Conservation (phyloP, 2,329 filamentous ascomycete genomes). For the Rhinocladiella mackenziei region DNA sequence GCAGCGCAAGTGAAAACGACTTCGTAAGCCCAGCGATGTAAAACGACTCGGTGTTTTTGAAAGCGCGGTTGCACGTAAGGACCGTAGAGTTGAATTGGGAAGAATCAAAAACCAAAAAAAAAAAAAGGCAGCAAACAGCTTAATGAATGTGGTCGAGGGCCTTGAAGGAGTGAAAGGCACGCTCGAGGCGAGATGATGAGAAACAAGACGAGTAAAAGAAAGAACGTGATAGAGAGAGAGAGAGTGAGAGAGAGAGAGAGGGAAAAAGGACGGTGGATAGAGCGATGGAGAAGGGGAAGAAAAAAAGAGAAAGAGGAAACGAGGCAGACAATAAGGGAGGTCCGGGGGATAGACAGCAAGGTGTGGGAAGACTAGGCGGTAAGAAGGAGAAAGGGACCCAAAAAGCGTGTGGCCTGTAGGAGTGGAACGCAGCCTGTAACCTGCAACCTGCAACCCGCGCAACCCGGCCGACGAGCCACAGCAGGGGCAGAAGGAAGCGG, state of each 20-base stretch:
- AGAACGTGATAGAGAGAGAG: constrained; percentile 32
- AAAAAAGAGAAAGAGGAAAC: constrained; percentile 31
- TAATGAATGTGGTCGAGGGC: constrained; percentile 42
- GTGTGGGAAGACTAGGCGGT: no score
- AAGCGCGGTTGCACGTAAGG: constrained; percentile 18
- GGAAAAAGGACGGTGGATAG: constrained; percentile 30
- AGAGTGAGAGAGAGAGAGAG: constrained; percentile 22
- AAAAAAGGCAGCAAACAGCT: no score
- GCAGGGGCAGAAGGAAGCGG: no score
- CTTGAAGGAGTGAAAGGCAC: constrained; percentile 53
- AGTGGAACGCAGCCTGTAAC: no score
- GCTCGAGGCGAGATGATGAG: constrained; percentile 33
- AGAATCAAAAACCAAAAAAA: no score
- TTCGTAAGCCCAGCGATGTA: constrained; percentile 7
- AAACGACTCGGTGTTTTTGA: constrained; percentile 2
- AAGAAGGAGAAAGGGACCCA: no score
- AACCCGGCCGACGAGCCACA: no score
- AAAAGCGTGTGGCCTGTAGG: no score
- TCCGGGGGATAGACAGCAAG: no score
- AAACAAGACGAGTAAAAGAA: constrained; percentile 32
- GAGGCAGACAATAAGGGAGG: constrained; percentile 29
- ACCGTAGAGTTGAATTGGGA: constrained; percentile 21
- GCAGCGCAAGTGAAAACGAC: constrained; percentile 19
- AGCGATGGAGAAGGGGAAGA: constrained; percentile 32
- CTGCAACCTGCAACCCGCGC: no score